Base-by-base conservation (phyloP, 805 yeast genomes). In the Cyberlindnera sargentensis region DNA sequence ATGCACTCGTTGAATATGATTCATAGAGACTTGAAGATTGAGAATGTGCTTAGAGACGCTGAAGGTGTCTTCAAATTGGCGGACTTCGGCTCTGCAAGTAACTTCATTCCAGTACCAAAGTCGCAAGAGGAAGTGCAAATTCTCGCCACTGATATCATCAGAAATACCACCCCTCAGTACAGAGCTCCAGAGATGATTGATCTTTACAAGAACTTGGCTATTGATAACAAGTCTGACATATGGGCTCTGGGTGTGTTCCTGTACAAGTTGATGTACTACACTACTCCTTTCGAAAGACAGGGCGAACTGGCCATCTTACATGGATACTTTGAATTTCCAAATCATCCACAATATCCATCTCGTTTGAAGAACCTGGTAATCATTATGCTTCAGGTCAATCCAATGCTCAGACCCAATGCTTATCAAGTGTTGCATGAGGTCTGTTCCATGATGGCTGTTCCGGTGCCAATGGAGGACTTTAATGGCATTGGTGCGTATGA, bases 161-260 rank as follows among this genome's bases (percentile, higher is more conserved):
- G 82, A 49, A 95, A 91, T 58, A 91, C 99, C 0, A 91, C 99
- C 4, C 95, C 96, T 11, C 99, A 93, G 63, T 91, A 91, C 61
- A 71, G 99, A 49, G 73, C 95, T 0, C 99, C 99, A 0, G 99
- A 91, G 60, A 93, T 91, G 98, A 77, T 91, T 44, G 97, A 91
- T 63, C 71, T 90, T 26, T 82, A 83, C 60, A 70, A 88, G 38
- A 85, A 89, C 6, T 67, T 80, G 38, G 93, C 96, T 2, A 84
- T 91, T 34, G 93, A 91, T 63, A 95, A 90, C 56, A 88, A 88
- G 63, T 74, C 91, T 6, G 99, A 91, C 65, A 85, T 91, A 39
- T 91, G 99, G 99, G 99, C 99, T 0, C 67, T 91, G 39, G 99
- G 99, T 8, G 82, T 93, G 30, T 86, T 93, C 49, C 70, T 93